phyloP scores from a whole-genome alignment of 768 basidiomycete genomes.

The Terana coerulea region DNA sequence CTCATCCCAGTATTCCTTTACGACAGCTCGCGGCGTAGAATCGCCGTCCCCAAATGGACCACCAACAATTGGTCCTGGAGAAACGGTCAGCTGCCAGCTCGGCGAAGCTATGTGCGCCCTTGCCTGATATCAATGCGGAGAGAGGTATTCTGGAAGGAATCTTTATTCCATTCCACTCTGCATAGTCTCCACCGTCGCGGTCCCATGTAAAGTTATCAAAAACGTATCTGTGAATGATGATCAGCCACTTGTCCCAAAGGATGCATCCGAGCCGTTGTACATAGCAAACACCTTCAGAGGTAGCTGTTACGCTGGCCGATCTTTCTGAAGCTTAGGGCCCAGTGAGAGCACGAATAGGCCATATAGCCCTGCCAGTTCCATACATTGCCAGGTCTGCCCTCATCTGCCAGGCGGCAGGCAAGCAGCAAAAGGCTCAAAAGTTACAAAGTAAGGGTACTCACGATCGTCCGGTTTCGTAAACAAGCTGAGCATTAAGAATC shows the following conservation, averaged over 20 bases:
- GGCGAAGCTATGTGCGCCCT: constrained; percentile 6
- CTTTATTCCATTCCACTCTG: constrained; percentile 41
- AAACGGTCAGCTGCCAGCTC: constrained; percentile 1
- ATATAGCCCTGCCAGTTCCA: too few species aligned
- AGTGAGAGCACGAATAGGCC: not conserved
- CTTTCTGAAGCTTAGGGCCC: too few species aligned
- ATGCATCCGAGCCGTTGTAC: too few species aligned
- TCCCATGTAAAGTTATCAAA: constrained; percentile 57
- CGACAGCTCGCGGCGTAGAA: constrained; percentile 32
- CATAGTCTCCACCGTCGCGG: constrained; percentile 31
- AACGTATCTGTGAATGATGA: constrained; percentile 44
- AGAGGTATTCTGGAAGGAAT: constrained; percentile 52
- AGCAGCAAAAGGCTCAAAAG: too few species aligned
- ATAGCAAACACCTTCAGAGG: too few species aligned
- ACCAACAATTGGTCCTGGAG: constrained; percentile 39
- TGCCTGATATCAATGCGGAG: constrained; percentile 48
- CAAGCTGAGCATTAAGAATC: constrained; percentile 31
- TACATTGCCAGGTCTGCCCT: too few species aligned
- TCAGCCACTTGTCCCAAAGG: too few species aligned
- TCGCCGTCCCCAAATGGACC: constrained; percentile 32
- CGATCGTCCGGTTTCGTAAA: constrained; percentile 33
- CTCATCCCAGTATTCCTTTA: constrained; percentile 33
- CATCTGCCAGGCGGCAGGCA: too few species aligned
- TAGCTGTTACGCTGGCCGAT: too few species aligned
- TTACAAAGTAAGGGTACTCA: constrained; percentile 23